phyloP scores from a whole-genome alignment of 2,329 filamentous ascomycete species.

The Pseudogymnoascus sp. region DNA sequence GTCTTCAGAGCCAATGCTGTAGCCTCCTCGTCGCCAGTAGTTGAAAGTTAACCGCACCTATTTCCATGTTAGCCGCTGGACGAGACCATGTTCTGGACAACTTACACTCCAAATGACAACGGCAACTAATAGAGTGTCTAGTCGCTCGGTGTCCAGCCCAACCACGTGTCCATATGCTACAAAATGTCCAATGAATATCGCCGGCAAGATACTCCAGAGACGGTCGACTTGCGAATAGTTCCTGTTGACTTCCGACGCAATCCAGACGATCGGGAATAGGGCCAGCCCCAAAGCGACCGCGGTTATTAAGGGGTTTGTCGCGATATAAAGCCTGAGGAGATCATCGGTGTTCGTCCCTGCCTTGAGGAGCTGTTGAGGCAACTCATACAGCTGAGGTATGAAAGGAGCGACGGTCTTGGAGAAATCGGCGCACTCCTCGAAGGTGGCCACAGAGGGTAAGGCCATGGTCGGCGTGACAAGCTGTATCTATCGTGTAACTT shows the following conservation, averaged over 20 bases:
- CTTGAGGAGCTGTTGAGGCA: constrained; percentile 57
- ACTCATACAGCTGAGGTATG: constrained; percentile 57
- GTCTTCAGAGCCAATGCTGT: constrained; percentile 81
- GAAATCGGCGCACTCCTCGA: constrained; percentile 71
- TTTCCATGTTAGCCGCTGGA: constrained; percentile 11
- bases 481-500: not conserved
- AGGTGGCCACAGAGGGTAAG: constrained; percentile 60
- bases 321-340: constrained; percentile 64
- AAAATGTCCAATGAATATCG: constrained; percentile 79
- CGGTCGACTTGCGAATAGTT: constrained; percentile 98
- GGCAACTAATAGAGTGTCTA: constrained; percentile 66
- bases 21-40: constrained; percentile 93
- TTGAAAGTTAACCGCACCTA: constrained; percentile 83
- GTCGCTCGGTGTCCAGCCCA: constrained; percentile 57
- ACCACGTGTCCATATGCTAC: constrained; percentile 71
- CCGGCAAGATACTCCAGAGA: constrained; percentile 82
- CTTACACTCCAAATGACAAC: constrained; percentile 73
- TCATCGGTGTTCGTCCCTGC: constrained; percentile 51
- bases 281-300: constrained; percentile 64
- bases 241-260: constrained; percentile 74
- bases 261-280: constrained; percentile 62
- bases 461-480: constrained; percentile 42
- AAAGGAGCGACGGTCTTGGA: constrained; percentile 67
- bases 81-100: constrained; percentile 2
- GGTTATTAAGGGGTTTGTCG: constrained; percentile 78